Conservation (phyloP, 495 filamentous ascomycete genomes). For the Penicillium bialowiezense region DNA sequence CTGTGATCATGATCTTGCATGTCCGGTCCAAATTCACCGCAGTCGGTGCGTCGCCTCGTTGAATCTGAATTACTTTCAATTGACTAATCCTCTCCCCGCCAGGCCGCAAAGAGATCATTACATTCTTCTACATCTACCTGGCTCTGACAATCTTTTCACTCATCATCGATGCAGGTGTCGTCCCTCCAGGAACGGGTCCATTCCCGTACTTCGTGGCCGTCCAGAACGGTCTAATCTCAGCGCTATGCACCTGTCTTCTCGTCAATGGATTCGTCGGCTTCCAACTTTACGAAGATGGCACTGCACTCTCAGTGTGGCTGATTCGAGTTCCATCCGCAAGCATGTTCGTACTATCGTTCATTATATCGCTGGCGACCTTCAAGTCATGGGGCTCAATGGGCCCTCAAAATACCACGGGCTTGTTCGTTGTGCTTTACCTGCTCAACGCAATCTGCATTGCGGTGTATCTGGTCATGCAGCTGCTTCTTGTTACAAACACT, state of each 20-base stretch:
- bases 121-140: constrained; percentile 97
- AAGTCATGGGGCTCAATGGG: constrained; percentile 84
- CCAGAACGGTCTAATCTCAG: constrained; percentile 87
- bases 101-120: constrained; percentile 97
- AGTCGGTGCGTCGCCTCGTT: constrained; percentile 69
- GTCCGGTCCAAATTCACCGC: constrained; percentile 97
- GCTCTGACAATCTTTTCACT: constrained; percentile 84
- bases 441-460: constrained; percentile 82
- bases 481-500: constrained; percentile 83
- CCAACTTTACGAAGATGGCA: constrained; percentile 99
- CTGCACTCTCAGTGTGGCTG: constrained; percentile 89
- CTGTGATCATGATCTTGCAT: constrained; percentile 93
- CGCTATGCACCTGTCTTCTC: constrained; percentile 81
- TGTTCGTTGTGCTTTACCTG: constrained; percentile 92
- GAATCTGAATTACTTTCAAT: neutral
- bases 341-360: constrained; percentile 85
- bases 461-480: constrained; percentile 84
- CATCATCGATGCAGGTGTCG: constrained; percentile 88
- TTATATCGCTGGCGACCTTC: constrained; percentile 88
- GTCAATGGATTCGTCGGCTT: constrained; percentile 99
- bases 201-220: constrained; percentile 91
- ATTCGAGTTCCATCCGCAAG: constrained; percentile 70
- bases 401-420: constrained; percentile 78
- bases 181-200: constrained; percentile 72
- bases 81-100: constrained; percentile 4